Evolutionary conservation across 1,284 basidiomycete species (phyloP), one percentile per base, ranked within the genome.

Genomic region (Farysia itapuensis): DNA sequence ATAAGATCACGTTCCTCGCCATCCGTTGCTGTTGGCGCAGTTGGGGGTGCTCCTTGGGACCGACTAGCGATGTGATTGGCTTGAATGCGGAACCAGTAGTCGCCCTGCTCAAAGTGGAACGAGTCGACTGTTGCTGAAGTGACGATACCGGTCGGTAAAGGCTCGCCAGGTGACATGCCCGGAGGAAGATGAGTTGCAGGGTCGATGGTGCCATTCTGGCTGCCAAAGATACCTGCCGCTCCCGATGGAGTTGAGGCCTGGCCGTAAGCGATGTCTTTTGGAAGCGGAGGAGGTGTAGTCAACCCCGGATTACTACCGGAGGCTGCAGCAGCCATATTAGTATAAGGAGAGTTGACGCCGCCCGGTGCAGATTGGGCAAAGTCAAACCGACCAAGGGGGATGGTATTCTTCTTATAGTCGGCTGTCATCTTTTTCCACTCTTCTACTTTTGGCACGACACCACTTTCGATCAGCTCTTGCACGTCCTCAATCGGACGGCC

Each of bases 391-490:
- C 95, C 95, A 3, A 98, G 83, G 2, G 92, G 84, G 71, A 98
- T 98, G 72, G 90, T 91, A 72, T 88, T 92, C 64, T 91, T 90
- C 79, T 96, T 97, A 81, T 97, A 97, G 64, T 84, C 88, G 46
- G 92, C 85, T 80, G 96, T 90, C 41, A 89, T 88, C 72, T 86
- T 86, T 77, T 97, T 97, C 95, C 95, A 99, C 63, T 97, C 93
- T 75, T 97, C 94, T 12, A 98, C 92, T 63, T 86, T 87, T 18
- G 95, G 95, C 12, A 98, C 82, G 49, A 88, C 86, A 16, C 89
- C 89, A 20, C 83, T 83, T 69, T 89, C 85, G 77, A 95, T 90
- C 51, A 95, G 82, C 18, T 83, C 81, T 20, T 85, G 83, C 5
- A 94, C 82, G 56, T 91, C 86, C 18, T 82, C 79, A 56, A 82